Percentiles rank a stretch among this genome's conserved stretches.
Conservation (phyloP, 306 rosid genomes). For the Vigna angularis region DNA sequence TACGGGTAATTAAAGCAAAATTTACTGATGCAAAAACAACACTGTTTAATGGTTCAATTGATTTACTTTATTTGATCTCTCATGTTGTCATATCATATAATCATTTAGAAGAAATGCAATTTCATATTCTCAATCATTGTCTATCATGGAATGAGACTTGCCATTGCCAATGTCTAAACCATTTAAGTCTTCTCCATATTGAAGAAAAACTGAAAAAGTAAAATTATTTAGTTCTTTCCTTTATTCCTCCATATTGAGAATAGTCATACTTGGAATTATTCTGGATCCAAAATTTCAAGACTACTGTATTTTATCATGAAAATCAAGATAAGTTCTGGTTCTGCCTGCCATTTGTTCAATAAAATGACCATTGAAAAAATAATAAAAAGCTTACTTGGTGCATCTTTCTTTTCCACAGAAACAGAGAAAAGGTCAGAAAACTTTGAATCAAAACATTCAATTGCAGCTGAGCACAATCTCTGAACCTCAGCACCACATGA, state of each 20-base stretch:
- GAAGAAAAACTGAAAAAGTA: not conserved
- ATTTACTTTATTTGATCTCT: constrained; percentile 9
- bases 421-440: constrained; percentile 47
- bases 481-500: constrained; percentile 90
- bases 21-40: not conserved
- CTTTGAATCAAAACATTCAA: constrained; percentile 68
- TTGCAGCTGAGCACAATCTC: constrained; percentile 76
- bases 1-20: not conserved
- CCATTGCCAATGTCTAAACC: constrained; percentile 3
- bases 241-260: not conserved
- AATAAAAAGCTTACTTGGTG: constrained; percentile 61
- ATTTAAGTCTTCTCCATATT: not conserved
- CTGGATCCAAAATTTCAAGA: too few relatives aligned
- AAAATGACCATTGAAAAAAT: constrained; percentile 25
- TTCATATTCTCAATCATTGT: constrained; percentile 2
- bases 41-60: not conserved
- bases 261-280: too few relatives aligned
- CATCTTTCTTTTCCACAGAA: constrained; percentile 53
- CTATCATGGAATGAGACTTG: constrained; percentile 16
- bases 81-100: not conserved
- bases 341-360: constrained; percentile 7
- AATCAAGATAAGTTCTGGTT: constrained; percentile 9
- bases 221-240: not conserved
- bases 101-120: constrained; percentile 15
- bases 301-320: not conserved